Percentiles rank a stretch among this genome's conserved stretches.
phyloP scores from a whole-genome alignment of 2,329 filamentous ascomycete genomes.

The Cordyceps cateniannulata region DNA sequence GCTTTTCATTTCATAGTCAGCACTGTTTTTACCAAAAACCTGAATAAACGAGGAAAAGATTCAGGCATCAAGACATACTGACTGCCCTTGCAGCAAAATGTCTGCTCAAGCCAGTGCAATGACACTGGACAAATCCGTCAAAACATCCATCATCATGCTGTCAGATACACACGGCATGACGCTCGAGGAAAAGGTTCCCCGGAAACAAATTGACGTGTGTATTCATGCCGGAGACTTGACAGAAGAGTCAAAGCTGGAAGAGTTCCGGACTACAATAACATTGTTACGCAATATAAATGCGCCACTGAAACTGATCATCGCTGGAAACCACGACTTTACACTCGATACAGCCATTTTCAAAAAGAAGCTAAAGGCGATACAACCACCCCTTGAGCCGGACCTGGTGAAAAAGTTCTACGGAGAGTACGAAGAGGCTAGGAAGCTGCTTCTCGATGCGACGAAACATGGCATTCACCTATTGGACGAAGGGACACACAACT shows the following conservation, averaged over 20 bases:
- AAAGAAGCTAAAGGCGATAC: constrained; percentile 18
- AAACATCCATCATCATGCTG: constrained; percentile 19
- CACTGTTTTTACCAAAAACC: no score
- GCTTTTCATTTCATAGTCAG: no score
- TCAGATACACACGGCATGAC: constrained; percentile 21
- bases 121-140: neutral
- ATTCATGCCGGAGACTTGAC: constrained; percentile 48
- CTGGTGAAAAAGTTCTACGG: constrained; percentile 29
- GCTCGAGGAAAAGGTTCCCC: neutral
- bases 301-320: constrained; percentile 41
- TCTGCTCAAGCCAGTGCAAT: neutral
- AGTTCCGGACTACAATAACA: constrained; percentile 31
- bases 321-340: constrained; percentile 46
- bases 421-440: constrained; percentile 26
- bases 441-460: constrained; percentile 21
- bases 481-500: constrained; percentile 34
- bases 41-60: no score
- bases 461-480: constrained; percentile 32
- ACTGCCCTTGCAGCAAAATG: neutral
- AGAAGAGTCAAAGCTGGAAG: constrained; percentile 33
- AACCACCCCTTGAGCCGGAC: neutral
- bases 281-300: constrained; percentile 34
- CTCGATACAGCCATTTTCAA: constrained; percentile 30
- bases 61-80: no score
- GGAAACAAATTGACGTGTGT: constrained; percentile 30